Conservation (phyloP, 2,329 filamentous ascomycete genomes). For the Phialocephala subalpina region DNA sequence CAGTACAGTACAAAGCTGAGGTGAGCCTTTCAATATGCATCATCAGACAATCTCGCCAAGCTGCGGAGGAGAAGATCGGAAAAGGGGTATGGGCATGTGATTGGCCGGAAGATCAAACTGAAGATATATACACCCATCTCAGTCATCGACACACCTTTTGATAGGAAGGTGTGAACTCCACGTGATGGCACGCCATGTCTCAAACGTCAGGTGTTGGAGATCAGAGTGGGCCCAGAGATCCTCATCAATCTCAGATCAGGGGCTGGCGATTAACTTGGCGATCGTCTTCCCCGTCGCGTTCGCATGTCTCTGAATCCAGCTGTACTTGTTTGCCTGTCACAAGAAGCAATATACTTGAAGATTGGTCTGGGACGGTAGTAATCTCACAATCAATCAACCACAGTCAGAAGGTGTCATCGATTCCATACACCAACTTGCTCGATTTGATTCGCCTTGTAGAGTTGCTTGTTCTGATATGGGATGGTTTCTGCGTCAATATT, state of each 20-base stretch:
- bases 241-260: conserved; percentile 3
- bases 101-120: conserved; percentile 2
- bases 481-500: not conserved
- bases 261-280: not conserved
- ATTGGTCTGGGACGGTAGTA: conserved; percentile 9
- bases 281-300: not conserved
- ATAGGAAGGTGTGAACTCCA: not conserved
- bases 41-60: conserved; percentile 1
- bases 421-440: not conserved
- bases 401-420: conserved; percentile 5
- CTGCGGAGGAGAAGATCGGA: not conserved
- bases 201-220: conserved; percentile 27
- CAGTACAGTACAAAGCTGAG: not conserved
- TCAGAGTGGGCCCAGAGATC: conserved; percentile 6
- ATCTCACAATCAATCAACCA: not conserved
- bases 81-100: not conserved
- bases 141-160: not conserved
- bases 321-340: not conserved
- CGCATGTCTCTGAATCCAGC: not conserved
- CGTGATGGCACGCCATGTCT: conserved; percentile 11
- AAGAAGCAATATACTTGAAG: conserved; percentile 6
- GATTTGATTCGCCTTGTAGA: not conserved
- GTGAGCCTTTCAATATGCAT: not conserved
- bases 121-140: not conserved
- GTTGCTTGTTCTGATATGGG: not conserved